Evolutionary conservation across 257 asterid genomes (phyloP).

Genomic region (Cinchona pubescens): DNA sequence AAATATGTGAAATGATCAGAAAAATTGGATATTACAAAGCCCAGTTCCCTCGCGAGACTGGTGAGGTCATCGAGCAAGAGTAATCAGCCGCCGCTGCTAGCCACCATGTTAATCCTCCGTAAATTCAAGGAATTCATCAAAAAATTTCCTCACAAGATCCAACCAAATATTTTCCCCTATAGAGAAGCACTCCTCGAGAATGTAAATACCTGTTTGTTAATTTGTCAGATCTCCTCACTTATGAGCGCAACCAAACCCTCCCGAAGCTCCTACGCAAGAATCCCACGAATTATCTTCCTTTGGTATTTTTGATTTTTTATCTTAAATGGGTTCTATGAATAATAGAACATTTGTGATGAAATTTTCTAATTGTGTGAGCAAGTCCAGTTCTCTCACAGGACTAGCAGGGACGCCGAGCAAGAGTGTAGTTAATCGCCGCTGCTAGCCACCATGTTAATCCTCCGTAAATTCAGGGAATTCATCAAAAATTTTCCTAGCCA

Average conservation of each 20-base stretch:
- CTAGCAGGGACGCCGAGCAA: constrained; percentile 45
- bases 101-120: constrained; percentile 76
- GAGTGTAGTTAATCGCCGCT: constrained; percentile 32
- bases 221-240: constrained; percentile 84
- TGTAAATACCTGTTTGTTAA: constrained; percentile 57
- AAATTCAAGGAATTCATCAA: constrained; percentile 88
- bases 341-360: too few relatives aligned
- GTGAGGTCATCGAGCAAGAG: constrained; percentile 42
- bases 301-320: constrained; percentile 39
- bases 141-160: constrained; percentile 73
- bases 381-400: constrained; percentile 80
- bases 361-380: too few relatives aligned
- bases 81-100: constrained; percentile 39
- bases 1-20: too few relatives aligned
- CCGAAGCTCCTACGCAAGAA: constrained; percentile 78
- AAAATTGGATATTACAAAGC: too few relatives aligned
- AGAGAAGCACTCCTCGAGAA: constrained; percentile 82
- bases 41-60: constrained; percentile 72
- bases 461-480: constrained; percentile 89
- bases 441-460: constrained; percentile 75
- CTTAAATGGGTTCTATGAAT: too few relatives aligned
- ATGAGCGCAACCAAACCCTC: constrained; percentile 75
- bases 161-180: constrained; percentile 80
- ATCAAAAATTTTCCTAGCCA: constrained; percentile 80
- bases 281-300: constrained; percentile 88